Evolutionary conservation across 176 grass and related monocot genomes (phyloP).

Genomic region (Chrysopogon serrulatus): DNA sequence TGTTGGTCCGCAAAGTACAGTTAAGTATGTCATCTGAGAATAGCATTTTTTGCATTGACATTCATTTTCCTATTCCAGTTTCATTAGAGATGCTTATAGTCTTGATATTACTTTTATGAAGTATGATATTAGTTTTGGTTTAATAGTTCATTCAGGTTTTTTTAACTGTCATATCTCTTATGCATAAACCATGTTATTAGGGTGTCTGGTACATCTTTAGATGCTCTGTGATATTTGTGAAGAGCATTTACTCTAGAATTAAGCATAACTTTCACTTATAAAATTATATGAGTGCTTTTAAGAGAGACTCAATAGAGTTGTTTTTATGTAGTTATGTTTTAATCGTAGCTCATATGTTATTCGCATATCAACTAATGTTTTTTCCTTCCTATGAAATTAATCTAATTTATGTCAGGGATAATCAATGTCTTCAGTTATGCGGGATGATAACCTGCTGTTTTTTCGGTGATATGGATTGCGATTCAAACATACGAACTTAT

Average conservation of each 20-base stretch:
- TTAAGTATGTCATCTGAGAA: not conserved
- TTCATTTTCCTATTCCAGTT: not conserved
- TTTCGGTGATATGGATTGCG: too few species aligned
- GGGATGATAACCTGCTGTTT: too few species aligned
- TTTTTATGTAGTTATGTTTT: too few species aligned
- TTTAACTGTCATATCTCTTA: constrained; percentile 4
- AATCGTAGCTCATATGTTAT: too few species aligned
- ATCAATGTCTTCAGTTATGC: too few species aligned
- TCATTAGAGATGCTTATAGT: not conserved
- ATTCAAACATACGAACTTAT: too few species aligned
- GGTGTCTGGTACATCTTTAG: not conserved
- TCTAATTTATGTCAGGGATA: too few species aligned
- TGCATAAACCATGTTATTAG: not conserved
- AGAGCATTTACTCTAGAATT: not conserved
- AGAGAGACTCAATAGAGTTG: not conserved
- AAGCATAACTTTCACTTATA: not conserved
- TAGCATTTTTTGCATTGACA: not conserved
- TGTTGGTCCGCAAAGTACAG: not conserved
- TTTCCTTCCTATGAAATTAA: too few species aligned
- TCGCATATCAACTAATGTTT: too few species aligned
- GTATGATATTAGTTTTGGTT: not conserved
- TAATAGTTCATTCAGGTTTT: not conserved
- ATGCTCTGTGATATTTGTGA: not conserved
- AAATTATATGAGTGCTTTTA: too few species aligned
- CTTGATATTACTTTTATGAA: not conserved